A percentile compares a stretch with the other conserved stretches of the same genome.
Conservation (phyloP, 208 protist species). For the Naegleria fowleri region DNA sequence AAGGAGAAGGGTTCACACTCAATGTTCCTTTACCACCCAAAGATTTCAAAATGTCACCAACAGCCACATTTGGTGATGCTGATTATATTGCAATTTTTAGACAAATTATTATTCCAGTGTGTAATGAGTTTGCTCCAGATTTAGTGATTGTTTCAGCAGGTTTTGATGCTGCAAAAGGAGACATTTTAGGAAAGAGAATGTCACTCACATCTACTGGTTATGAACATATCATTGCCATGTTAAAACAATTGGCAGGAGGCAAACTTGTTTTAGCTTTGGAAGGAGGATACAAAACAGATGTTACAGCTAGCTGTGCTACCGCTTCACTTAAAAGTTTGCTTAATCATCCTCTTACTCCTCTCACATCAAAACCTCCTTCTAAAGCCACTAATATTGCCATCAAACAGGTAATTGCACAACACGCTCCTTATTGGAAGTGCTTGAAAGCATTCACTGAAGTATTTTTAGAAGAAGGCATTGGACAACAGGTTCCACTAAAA, state of each 20-base stretch:
- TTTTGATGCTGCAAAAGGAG: constrained; percentile 86
- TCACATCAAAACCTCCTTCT: background rate
- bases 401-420: background rate
- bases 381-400: background rate
- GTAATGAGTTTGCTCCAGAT: constrained; percentile 75
- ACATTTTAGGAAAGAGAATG: constrained; percentile 68
- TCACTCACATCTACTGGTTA: constrained; percentile 61
- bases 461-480: background rate
- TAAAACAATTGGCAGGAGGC: constrained; percentile 37
- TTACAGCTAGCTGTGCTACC: constrained; percentile 5
- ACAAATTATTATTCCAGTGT: constrained; percentile 81
- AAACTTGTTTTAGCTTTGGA: constrained; percentile 26
- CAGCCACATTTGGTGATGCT: constrained; percentile 55
- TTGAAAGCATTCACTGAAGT: background rate
- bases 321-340: background rate
- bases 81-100: constrained; percentile 84
- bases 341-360: background rate
- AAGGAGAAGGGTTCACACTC: constrained; percentile 75
- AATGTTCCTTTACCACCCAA: constrained; percentile 81
- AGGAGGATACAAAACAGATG: constrained; percentile 26
- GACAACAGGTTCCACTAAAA: background rate
- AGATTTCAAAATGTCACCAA: constrained; percentile 36
- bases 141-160: constrained; percentile 84
- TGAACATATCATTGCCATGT: constrained; percentile 62
- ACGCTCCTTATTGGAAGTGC: constrained; percentile 3